Percentiles rank a stretch among this genome's conserved stretches.
phyloP scores from a whole-genome alignment of 2,329 filamentous ascomycete genomes.

The Cryphonectria radicalis region DNA sequence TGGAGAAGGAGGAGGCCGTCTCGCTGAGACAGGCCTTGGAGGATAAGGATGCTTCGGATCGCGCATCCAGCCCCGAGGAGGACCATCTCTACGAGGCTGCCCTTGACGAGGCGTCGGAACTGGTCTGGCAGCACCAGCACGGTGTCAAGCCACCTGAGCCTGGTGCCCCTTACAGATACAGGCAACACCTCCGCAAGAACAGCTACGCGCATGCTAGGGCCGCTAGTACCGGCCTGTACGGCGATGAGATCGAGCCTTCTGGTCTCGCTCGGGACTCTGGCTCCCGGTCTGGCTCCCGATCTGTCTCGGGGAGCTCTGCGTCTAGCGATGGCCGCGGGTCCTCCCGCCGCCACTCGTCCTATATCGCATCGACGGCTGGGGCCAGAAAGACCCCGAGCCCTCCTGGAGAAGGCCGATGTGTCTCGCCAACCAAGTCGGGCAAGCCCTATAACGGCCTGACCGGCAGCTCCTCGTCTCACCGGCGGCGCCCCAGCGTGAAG shows the following conservation, averaged over 20 bases:
- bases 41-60: conserved; percentile 65
- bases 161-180: conserved; percentile 69
- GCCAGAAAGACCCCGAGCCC: conserved; percentile 27
- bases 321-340: conserved; percentile 50
- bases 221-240: conserved; percentile 59
- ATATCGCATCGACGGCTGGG: conserved; percentile 21
- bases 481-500: conserved; percentile 68
- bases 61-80: conserved; percentile 57
- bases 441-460: conserved; percentile 50
- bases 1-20: conserved; percentile 77
- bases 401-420: conserved; percentile 39
- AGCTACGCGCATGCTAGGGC: conserved; percentile 72
- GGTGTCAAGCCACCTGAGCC: conserved; percentile 59
- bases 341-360: conserved; percentile 38
- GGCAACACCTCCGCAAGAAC: conserved; percentile 69
- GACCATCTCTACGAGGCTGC: conserved; percentile 69
- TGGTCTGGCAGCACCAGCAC: conserved; percentile 78
- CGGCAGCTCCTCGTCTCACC: conserved; percentile 44
- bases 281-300: conserved; percentile 48
- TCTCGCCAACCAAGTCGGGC: conserved; percentile 34
- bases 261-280: conserved; percentile 49
- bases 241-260: conserved; percentile 50
- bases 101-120: conserved; percentile 75
- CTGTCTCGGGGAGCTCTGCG: conserved; percentile 57
- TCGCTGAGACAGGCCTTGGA: conserved; percentile 74